Conservation (phyloP, 495 filamentous ascomycete genomes). For the Staphylotrichum longicolle region DNA sequence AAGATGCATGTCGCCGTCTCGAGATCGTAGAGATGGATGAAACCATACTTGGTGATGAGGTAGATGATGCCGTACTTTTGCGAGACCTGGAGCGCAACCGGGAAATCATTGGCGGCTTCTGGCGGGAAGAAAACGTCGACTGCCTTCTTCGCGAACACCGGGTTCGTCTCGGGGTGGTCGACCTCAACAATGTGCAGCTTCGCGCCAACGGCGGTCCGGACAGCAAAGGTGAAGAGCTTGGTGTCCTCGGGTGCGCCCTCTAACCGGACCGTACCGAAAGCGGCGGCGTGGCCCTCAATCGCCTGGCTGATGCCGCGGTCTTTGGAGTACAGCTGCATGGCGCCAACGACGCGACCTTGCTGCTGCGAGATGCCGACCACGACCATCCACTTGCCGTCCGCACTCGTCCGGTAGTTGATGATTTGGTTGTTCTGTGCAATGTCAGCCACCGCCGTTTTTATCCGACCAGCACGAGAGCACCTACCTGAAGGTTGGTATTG, state of each 20-base stretch:
- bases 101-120: conserved; percentile 94
- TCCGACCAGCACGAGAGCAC: conserved; percentile 30
- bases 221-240: conserved; percentile 95
- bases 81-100: conserved; percentile 96
- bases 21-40: conserved; percentile 97
- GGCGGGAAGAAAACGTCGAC: conserved; percentile 97
- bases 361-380: conserved; percentile 93
- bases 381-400: conserved; percentile 97
- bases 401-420: conserved; percentile 97
- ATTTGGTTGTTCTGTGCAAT: conserved; percentile 80
- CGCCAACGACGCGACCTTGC: conserved; percentile 88
- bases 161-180: conserved; percentile 85
- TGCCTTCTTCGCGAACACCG: conserved; percentile 85
- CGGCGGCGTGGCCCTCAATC: conserved; percentile 95
- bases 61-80: conserved; percentile 94
- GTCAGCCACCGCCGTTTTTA: not conserved
- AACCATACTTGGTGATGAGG: conserved; percentile 97
- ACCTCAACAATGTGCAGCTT: conserved; percentile 99
- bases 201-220: conserved; percentile 78
- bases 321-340: conserved; percentile 94
- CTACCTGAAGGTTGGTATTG: conserved; percentile 80
- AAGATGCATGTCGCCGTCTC: conserved; percentile 97
- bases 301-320: conserved; percentile 95
- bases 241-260: conserved; percentile 88
- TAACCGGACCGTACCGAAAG: conserved; percentile 84